Evolutionary conservation across 2,329 filamentous ascomycete species (phyloP), one percentile per base, ranked within the genome.

Genomic region (Fusarium floridanum): DNA sequence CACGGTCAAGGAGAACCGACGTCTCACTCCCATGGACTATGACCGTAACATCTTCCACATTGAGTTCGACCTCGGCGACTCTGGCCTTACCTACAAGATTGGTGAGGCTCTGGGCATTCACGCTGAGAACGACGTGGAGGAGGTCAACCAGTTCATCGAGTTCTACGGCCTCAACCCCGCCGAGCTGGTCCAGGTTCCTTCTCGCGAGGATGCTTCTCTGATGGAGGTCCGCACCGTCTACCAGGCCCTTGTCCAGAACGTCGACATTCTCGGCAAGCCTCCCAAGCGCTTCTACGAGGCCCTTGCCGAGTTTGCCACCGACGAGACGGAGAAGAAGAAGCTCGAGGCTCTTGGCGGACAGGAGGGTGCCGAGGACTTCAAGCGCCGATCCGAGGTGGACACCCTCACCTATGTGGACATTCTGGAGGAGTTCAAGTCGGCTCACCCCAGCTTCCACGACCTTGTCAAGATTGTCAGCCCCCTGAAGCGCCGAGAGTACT

Each of bases 31-130:
- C 4, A 80, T 85, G 27, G 93, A 92, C 36, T 99, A 99, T 82
- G 95, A 98, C 84, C 95, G 97, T 78, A 98, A 99, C 88, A 98
- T 99, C 84, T 99, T 99, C 92, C 97, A 99, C 86, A 98, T 99
- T 73, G 97, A 99, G 85, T 99, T 99, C 80, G 97, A 98, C 81
- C 91, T 99, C 27, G 96, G 96, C 70, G 85, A 92, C 79, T 97
- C 96, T 37, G 96, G 95, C 43, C 91, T 99, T 74, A 98, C 91
- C 48, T 99, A 99, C 86, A 94, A 97, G 82, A 98, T 99, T 79
- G 97, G 97, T 67, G 97, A 99, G 86, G 97, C 97, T 56, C 92
- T 99, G 20, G 97, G 97, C 75, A 95, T 99, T 73, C 97, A 99
- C 83, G 94, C 95, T 8, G 94, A 98, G 85, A 99, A 99, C 84